phyloP scores from a whole-genome alignment of 441 rosid species.

The Geranium incanum region DNA sequence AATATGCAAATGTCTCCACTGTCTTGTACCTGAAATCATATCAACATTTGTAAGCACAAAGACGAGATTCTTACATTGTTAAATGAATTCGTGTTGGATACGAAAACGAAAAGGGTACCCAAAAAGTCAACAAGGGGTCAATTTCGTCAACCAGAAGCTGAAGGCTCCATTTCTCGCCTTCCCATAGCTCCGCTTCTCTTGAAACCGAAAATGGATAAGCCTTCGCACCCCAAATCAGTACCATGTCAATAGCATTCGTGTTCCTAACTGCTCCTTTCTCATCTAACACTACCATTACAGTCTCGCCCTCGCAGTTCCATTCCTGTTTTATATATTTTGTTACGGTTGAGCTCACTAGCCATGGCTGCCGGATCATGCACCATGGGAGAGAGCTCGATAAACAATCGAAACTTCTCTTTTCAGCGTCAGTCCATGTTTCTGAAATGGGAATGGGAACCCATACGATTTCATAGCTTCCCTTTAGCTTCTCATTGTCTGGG shows the following conservation, averaged over 20 bases:
- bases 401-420: conserved; percentile 34
- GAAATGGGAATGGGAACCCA: conserved; percentile 58
- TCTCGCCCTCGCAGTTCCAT: conserved; percentile 44
- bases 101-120: conserved; percentile 33
- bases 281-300: conserved; percentile 57
- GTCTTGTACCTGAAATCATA: conserved; percentile 49
- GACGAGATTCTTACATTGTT: neutral
- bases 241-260: conserved; percentile 61
- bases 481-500: conserved; percentile 29
- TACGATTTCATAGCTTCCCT: conserved; percentile 42
- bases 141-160: conserved; percentile 44
- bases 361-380: conserved; percentile 55
- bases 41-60: conserved; percentile 17
- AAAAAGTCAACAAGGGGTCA: conserved; percentile 39
- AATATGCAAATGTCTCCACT: conserved; percentile 50
- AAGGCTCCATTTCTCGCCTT: conserved; percentile 45
- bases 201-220: conserved; percentile 66
- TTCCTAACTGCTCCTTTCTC: conserved; percentile 45
- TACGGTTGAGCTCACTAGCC: conserved; percentile 39
- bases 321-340: conserved; percentile 40
- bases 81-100: neutral
- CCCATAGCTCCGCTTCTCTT: conserved; percentile 64
- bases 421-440: conserved; percentile 45
- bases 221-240: conserved; percentile 59
- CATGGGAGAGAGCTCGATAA: conserved; percentile 50